Conservation (phyloP, 2,329 filamentous ascomycete species). For the Talaromyces sp. region DNA sequence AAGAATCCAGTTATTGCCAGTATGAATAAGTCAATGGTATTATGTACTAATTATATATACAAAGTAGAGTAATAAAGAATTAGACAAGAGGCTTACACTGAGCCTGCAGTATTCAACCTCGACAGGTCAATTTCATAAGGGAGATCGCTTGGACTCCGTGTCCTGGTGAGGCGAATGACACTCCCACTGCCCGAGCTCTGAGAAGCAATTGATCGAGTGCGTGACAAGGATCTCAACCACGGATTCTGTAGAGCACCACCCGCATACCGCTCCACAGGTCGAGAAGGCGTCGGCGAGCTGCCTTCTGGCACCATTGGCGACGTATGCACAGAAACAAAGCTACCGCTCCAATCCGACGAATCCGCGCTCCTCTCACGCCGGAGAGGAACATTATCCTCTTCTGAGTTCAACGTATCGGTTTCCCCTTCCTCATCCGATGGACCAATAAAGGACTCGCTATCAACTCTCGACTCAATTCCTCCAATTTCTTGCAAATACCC, state of each 20-base stretch:
- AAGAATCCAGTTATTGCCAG: too few species aligned
- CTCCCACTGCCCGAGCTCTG: constrained; percentile 31
- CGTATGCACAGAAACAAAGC: constrained; percentile 25
- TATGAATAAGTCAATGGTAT: background rate
- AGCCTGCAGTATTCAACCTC: constrained; percentile 7
- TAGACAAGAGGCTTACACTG: background rate
- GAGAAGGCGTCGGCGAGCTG: constrained; percentile 18
- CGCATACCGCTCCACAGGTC: background rate
- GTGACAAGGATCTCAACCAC: constrained; percentile 33
- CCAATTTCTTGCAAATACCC: constrained; percentile 44
- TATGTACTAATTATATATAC: background rate
- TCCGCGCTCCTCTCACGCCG: constrained; percentile 24
- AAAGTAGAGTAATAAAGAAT: background rate
- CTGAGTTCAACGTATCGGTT: constrained; percentile 30
- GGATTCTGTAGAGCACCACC: constrained; percentile 24
- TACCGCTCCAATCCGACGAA: constrained; percentile 23
- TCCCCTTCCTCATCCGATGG: constrained; percentile 38
- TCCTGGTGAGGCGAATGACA: constrained; percentile 35
- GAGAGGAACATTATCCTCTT: constrained; percentile 20
- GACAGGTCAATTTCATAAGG: constrained; percentile 31
- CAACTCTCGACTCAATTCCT: constrained; percentile 20
- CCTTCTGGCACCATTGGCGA: constrained; percentile 20
- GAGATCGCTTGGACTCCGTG: constrained; percentile 26
- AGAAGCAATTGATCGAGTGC: constrained; percentile 30
- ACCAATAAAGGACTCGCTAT: constrained; percentile 33